phyloP scores from a whole-genome alignment of 345 rosid species.

The Linum trigynum region DNA sequence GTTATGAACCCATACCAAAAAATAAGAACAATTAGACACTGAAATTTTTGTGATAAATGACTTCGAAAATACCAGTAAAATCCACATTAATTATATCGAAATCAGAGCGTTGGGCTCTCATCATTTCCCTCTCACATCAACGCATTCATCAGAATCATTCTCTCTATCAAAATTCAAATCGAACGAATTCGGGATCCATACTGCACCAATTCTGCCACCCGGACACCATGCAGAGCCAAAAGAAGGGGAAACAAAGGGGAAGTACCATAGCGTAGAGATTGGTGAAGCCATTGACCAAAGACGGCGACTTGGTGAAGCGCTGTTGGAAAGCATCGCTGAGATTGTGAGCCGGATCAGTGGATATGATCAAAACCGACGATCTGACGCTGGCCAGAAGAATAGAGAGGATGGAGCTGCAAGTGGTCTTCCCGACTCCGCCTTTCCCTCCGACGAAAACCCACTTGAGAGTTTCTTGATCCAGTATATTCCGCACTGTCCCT shows the following conservation, averaged over 20 bases:
- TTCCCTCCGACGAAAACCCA: conserved; percentile 99
- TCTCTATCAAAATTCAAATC: background rate
- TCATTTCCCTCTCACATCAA: too few relatives aligned
- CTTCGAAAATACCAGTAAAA: background rate
- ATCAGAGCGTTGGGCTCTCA: too few relatives aligned
- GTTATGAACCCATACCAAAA: background rate
- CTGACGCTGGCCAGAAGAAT: conserved; percentile 72
- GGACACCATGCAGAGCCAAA: background rate
- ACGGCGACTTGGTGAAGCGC: conserved; percentile 78
- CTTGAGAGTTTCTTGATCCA: conserved; percentile 79
- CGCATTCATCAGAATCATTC: background rate
- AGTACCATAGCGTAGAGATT: conserved; percentile 91
- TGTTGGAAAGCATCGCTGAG: conserved; percentile 99
- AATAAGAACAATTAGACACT: background rate
- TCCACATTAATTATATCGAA: too few relatives aligned
- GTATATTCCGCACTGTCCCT: conserved; percentile 60
- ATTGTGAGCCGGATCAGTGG: conserved; percentile 99
- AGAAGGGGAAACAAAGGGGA: background rate
- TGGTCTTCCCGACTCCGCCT: conserved; percentile 98
- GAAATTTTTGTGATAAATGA: too few relatives aligned
- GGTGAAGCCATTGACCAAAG: conserved; percentile 83
- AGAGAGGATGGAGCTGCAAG: conserved; percentile 86
- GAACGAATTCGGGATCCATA: background rate
- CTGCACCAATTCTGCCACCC: background rate
- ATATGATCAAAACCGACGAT: conserved; percentile 89